A percentile compares a stretch with the other conserved stretches of the same genome.
These are phyloP conservation scores for Naganishia randhawae DNA, from an alignment of 768 basidiomycete species.

Conservation along the genomic window DNA sequence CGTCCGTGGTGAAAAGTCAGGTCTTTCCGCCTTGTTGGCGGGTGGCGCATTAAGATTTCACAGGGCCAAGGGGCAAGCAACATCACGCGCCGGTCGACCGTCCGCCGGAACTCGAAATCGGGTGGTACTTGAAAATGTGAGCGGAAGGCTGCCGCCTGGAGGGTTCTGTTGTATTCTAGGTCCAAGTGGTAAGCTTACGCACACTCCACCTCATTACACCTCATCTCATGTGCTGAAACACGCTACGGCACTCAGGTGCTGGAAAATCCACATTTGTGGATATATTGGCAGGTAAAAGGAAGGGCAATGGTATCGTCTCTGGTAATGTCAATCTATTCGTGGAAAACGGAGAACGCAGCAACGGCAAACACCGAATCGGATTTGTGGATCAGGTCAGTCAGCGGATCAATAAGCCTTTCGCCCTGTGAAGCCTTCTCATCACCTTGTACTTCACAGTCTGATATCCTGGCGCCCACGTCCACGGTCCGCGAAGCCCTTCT, in stretches of 20 bases:
- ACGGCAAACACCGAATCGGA: conserved; percentile 60
- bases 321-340: conserved; percentile 64
- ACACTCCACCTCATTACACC: neutral
- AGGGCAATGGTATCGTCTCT: conserved; percentile 61
- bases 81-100: neutral
- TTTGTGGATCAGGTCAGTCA: conserved; percentile 64
- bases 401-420: conserved; percentile 5
- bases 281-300: conserved; percentile 76
- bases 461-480: conserved; percentile 72
- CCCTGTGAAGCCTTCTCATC: neutral
- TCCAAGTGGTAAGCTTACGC: conserved; percentile 62
- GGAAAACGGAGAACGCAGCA: conserved; percentile 22
- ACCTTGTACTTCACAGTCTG: conserved; percentile 57
- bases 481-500: conserved; percentile 76
- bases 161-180: conserved; percentile 89
- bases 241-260: conserved; percentile 57
- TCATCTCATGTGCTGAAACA: neutral
- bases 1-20: conserved; percentile 46
- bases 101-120: conserved; percentile 54
- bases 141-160: conserved; percentile 69
- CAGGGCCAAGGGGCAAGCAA: neutral
- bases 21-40: neutral
- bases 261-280: conserved; percentile 91
- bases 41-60: neutral
- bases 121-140: conserved; percentile 66